Evolutionary conservation across 495 filamentous ascomycete species (phyloP).

Genomic region (Corynascus novoguineensis): DNA sequence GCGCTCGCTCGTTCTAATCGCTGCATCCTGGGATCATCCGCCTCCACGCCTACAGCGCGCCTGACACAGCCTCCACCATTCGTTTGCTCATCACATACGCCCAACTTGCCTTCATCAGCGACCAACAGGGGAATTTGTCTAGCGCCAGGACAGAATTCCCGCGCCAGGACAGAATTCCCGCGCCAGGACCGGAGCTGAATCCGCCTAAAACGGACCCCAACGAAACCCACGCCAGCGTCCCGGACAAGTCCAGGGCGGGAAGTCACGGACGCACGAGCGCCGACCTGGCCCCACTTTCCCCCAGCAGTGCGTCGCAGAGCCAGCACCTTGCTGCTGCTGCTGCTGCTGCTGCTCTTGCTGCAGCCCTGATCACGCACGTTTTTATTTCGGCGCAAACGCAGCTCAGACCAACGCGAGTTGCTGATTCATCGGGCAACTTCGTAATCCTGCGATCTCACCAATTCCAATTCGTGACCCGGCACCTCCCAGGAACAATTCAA

Average conservation of each 20-base stretch:
- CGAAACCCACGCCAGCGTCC: constrained; percentile 1
- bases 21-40: constrained; percentile 1
- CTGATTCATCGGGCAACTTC: too few relatives aligned
- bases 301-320: constrained; percentile 27
- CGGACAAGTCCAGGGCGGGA: constrained; percentile 16
- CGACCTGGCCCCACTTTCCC: constrained; percentile 21
- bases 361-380: constrained; percentile 29
- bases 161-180: neutral
- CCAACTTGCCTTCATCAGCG: neutral
- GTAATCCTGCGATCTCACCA: too few relatives aligned
- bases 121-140: neutral
- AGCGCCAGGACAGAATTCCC: neutral
- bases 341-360: constrained; percentile 32
- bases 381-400: constrained; percentile 14
- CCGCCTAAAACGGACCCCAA: constrained; percentile 3
- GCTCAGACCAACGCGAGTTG: neutral
- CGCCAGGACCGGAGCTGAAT: constrained; percentile 1
- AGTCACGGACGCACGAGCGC: constrained; percentile 22
- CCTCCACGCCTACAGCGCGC: constrained; percentile 1
- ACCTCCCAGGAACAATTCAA: too few relatives aligned
- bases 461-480: neutral
- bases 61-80: constrained; percentile 11
- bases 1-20: constrained; percentile 3
- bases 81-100: neutral
- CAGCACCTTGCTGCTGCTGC: constrained; percentile 1